A percentile compares a stretch with the other conserved stretches of the same genome.
These are phyloP conservation scores for Penicillium alfredii DNA, from an alignment of 495 filamentous ascomycete genomes.

Conservation along the genomic window DNA sequence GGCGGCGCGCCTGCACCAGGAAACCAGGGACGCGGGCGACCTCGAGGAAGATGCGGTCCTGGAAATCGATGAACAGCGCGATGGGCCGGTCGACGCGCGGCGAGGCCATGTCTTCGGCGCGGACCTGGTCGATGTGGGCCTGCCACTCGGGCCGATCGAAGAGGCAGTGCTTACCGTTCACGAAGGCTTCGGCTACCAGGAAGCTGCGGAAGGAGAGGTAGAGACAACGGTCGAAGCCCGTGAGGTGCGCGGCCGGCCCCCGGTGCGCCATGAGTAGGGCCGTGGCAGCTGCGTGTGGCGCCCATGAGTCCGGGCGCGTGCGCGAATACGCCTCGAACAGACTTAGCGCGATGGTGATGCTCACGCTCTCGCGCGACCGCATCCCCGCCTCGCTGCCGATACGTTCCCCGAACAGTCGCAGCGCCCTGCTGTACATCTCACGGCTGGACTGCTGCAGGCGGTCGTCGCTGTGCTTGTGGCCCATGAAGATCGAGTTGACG, in stretches of 20 bases:
- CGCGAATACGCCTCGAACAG: conserved; percentile 28
- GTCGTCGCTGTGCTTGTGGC: conserved; percentile 8
- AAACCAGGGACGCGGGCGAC: conserved; percentile 19
- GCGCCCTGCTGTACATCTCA: conserved; percentile 29
- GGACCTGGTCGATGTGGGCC: conserved; percentile 18
- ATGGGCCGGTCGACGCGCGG: conserved; percentile 12
- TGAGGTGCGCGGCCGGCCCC: conserved; percentile 21
- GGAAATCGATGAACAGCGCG: conserved; percentile 17
- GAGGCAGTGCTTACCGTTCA: conserved; percentile 19
- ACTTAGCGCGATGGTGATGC: conserved; percentile 24
- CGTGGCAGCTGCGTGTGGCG: conserved; percentile 28
- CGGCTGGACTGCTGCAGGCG: conserved; percentile 16
- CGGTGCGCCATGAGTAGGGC: conserved; percentile 25
- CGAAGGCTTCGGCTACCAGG: conserved; percentile 22
- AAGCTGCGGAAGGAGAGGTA: conserved; percentile 29
- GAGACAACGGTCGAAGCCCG: conserved; percentile 23
- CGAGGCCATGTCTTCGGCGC: conserved; percentile 18
- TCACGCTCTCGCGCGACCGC: conserved; percentile 20
- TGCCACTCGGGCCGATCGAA: conserved; percentile 26
- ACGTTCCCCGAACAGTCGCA: conserved; percentile 22
- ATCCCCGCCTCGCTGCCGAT: conserved; percentile 17
- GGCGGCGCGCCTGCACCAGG: conserved; percentile 10
- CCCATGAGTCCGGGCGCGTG: conserved; percentile 25
- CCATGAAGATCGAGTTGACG: conserved; percentile 18
- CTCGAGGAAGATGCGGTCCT: conserved; percentile 21